Evolutionary conservation across 768 basidiomycete species (phyloP).

Genomic region (Tulasnella sp.): DNA sequence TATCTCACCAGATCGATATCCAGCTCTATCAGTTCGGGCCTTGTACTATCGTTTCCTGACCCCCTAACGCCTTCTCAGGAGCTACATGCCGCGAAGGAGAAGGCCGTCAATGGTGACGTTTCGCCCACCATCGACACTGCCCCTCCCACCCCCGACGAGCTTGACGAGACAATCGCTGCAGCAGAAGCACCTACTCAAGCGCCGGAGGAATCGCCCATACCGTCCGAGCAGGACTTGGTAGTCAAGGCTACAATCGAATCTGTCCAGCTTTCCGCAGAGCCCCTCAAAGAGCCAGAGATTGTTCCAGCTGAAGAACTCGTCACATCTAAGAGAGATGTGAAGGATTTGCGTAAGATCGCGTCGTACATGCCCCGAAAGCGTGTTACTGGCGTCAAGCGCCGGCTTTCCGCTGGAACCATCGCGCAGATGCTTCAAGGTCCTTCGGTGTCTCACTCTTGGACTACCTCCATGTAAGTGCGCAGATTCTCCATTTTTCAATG

Average conservation of each 20-base stretch:
- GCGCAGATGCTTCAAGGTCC: conserved; percentile 3
- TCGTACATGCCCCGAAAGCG: conserved; percentile 4
- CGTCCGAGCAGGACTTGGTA: too few species aligned
- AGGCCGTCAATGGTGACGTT: neutral
- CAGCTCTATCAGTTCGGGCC: conserved; percentile 5
- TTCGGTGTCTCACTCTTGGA: conserved; percentile 5
- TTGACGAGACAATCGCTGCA: neutral
- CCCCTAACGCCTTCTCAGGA: conserved; percentile 13
- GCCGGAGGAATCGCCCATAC: neutral
- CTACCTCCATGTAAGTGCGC: conserved; percentile 13
- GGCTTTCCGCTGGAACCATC: neutral
- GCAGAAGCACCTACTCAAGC: neutral
- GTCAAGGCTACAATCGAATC: too few species aligned
- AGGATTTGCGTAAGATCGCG: conserved; percentile 10
- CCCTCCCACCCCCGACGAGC: neutral
- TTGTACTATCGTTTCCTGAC: conserved; percentile 12
- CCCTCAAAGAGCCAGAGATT: neutral
- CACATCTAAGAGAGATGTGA: neutral
- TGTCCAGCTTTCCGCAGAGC: too few species aligned
- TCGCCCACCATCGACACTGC: neutral
- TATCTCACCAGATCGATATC: conserved; percentile 13
- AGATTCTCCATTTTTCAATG: neutral
- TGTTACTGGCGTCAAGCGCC: neutral
- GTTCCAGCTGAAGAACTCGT: neutral
- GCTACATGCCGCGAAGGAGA: neutral